Percentiles rank a stretch among this genome's conserved stretches.
phyloP scores from a whole-genome alignment of 2,329 filamentous ascomycete genomes.

The Cytospora schulzeri region DNA sequence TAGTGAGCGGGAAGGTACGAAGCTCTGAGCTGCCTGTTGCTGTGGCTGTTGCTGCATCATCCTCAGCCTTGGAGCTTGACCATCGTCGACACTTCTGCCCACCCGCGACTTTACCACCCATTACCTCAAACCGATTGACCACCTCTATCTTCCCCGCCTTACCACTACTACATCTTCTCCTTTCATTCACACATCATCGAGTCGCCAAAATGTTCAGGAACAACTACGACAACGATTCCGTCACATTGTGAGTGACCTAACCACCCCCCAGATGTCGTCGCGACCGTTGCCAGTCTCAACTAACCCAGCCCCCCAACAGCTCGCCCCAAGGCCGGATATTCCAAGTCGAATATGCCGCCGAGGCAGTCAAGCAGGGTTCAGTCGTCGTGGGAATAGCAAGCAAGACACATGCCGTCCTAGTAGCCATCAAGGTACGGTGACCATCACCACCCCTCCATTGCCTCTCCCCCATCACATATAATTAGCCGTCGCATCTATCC shows the following conservation, averaged over 20 bases:
- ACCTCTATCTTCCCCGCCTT: neutral
- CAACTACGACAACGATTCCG: constrained; percentile 99
- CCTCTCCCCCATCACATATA: constrained; percentile 23
- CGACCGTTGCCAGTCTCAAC: constrained; percentile 31
- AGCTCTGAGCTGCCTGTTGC: constrained; percentile 34
- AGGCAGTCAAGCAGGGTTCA: constrained; percentile 98
- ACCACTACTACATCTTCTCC: neutral
- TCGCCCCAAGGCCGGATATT: constrained; percentile 99
- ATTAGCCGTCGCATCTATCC: constrained; percentile 7
- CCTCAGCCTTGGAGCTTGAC: constrained; percentile 28
- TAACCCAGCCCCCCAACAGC: constrained; percentile 53
- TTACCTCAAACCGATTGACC: constrained; percentile 1
- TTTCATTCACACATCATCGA: constrained; percentile 8
- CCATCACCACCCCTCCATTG: constrained; percentile 11
- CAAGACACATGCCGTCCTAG: constrained; percentile 96
- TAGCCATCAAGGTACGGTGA: constrained; percentile 82
- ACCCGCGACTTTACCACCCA: constrained; percentile 11
- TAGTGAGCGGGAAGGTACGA: constrained; percentile 28
- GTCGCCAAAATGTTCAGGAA: constrained; percentile 88
- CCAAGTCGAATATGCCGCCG: constrained; percentile 98
- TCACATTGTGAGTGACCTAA: constrained; percentile 80
- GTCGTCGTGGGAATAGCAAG: constrained; percentile 96
- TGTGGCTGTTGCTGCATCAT: constrained; percentile 21
- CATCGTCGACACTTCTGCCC: constrained; percentile 8
- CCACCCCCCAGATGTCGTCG: constrained; percentile 28